phyloP scores from a whole-genome alignment of 2,329 filamentous ascomycete genomes.

The Daldinia eschscholtzii region DNA sequence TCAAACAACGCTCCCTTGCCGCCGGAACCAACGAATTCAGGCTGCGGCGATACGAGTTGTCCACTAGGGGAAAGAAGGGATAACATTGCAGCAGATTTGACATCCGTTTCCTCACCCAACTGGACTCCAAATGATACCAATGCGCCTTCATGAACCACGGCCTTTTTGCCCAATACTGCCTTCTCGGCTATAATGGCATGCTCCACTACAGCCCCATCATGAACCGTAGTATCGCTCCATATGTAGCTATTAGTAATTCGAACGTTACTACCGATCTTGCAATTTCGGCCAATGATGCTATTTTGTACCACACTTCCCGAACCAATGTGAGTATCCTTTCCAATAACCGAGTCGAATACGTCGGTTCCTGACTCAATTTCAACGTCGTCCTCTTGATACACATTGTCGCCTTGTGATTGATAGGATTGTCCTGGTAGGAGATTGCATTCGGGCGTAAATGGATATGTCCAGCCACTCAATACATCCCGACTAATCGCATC shows the following conservation, averaged over 20 bases:
- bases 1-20: constrained; percentile 65
- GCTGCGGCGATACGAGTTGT: constrained; percentile 57
- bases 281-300: constrained; percentile 85
- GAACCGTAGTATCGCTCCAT: constrained; percentile 86
- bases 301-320: constrained; percentile 77
- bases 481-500: constrained; percentile 89
- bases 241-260: constrained; percentile 83
- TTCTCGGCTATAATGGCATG: constrained; percentile 82
- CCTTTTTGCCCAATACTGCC: constrained; percentile 77
- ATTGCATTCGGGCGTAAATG: constrained; percentile 90
- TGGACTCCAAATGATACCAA: constrained; percentile 84
- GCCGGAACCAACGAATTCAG: constrained; percentile 60
- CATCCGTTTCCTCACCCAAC: constrained; percentile 71
- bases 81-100: constrained; percentile 55
- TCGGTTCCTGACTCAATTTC: constrained; percentile 78
- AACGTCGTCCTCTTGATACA: constrained; percentile 85
- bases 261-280: constrained; percentile 88
- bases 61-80: constrained; percentile 57
- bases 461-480: constrained; percentile 88
- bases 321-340: constrained; percentile 80
- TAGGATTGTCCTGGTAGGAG: constrained; percentile 83
- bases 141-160: constrained; percentile 76
- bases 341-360: constrained; percentile 80
- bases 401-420: constrained; percentile 73
- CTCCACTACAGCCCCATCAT: constrained; percentile 77